Conservation (phyloP, 164 flowering plant genomes). For the Sedum album region DNA sequence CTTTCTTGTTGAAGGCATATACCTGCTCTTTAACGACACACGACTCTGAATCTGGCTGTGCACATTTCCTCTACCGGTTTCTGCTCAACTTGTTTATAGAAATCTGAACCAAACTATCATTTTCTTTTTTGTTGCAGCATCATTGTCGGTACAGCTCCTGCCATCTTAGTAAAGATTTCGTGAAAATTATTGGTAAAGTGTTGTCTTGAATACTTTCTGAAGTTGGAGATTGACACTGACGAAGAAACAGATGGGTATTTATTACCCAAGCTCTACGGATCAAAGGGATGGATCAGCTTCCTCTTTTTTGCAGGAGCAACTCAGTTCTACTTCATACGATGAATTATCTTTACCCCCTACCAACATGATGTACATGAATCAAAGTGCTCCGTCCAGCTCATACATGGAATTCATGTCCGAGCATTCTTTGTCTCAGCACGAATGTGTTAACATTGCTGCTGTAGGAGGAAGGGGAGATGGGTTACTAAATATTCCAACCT, state of each 20-base stretch:
- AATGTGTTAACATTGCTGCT: background rate
- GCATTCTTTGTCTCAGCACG: slow-evolving; percentile 5
- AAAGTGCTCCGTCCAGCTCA: background rate
- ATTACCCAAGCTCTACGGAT: slow-evolving; percentile 14
- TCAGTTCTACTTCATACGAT: background rate
- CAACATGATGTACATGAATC: slow-evolving; percentile 5
- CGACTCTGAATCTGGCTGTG: background rate
- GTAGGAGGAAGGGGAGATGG: background rate
- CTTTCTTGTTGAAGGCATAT: background rate
- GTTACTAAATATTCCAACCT: background rate
- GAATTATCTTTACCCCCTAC: background rate
- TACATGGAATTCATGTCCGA: slow-evolving; percentile 8
- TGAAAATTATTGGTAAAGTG: background rate
- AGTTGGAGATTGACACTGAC: slow-evolving; percentile 4
- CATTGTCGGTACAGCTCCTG: background rate
- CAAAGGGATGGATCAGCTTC: slow-evolving; percentile 16
- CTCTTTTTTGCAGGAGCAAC: slow-evolving; percentile 4
- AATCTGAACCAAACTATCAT: background rate
- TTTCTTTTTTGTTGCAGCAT: background rate
- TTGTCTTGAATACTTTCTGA: background rate
- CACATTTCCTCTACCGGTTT: background rate
- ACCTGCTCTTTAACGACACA: background rate
- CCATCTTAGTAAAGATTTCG: background rate
- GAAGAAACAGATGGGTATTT: slow-evolving; percentile 19
- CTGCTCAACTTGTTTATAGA: background rate